Evolutionary conservation across 352 stramenopile genomes (phyloP), one percentile per base, ranked within the genome.

Genomic region (Globisporangium takayamanum): DNA sequence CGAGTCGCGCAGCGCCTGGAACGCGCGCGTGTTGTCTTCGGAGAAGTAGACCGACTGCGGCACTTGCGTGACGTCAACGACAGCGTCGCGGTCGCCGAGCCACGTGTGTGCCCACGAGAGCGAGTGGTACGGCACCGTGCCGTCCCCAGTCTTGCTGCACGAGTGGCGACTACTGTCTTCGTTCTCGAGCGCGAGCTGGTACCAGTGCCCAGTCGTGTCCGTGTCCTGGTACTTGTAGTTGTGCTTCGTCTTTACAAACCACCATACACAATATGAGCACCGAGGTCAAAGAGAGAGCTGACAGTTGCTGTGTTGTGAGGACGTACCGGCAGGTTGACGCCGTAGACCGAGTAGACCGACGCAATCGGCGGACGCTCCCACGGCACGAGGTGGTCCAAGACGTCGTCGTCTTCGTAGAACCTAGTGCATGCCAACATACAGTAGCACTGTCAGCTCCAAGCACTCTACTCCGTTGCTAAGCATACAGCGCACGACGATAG

Each of bases 31-130:
- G 44, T 78, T 76, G 39, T 79, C 63, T 5, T 66, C 51, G 2
- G 80, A 85, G 61, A 88, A 89, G 50, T 92, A 89, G 45, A 92
- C 82, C 18, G 69, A 79, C 58, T 89, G 82, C 8, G 82, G 82
- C 0, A 74, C 74, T 44, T 86, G 74, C n/a, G 78, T 92, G n/a
- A 92, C 72, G 22, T 81, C 74, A 7, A 92, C 79, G 3, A 64
- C 60, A 14, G 67, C 68, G 0, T 70, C 72, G 16, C 64, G 60
- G 3, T 68, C 58, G 10, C 79, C 80, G 7, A 93, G 70, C 83
- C 83, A 93, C 15, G 78, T 86, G 63, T 93, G 83, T 0, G 79
- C 78, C 73, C 72, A 91, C 8, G 83, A 88, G 14, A 93, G 67
- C 28, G 83, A 93, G 67, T 93, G 80, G 51, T 93, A 93, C 14